These are phyloP conservation scores for Yarrowia keelungensis DNA, from an alignment of 805 yeast genomes.

Conservation along the genomic window DNA sequence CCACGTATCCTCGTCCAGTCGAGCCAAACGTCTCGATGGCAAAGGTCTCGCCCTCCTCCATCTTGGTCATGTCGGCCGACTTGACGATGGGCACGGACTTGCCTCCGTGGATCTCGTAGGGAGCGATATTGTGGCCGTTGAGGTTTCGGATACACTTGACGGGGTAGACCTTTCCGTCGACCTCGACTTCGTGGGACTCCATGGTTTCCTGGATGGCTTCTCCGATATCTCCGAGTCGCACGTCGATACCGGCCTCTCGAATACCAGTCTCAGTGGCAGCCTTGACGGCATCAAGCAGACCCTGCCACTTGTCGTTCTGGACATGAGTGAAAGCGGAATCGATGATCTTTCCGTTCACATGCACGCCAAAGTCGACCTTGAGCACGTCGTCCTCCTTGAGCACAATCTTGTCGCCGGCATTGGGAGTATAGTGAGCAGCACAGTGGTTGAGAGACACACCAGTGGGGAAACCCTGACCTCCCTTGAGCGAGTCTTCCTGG, in stretches of 20 bases:
- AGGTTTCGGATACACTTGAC: constrained; percentile 89
- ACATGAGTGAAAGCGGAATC: constrained; percentile 96
- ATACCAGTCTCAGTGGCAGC: constrained; percentile 96
- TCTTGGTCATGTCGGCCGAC: constrained; percentile 90
- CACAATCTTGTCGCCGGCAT: constrained; percentile 87
- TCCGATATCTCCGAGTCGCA: constrained; percentile 91
- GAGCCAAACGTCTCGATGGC: constrained; percentile 99
- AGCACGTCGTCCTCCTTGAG: constrained; percentile 87
- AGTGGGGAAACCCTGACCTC: constrained; percentile 98
- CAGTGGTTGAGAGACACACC: constrained; percentile 91
- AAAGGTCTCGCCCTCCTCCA: constrained; percentile 98
- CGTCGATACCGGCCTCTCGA: constrained; percentile 93
- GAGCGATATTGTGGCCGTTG: constrained; percentile 92
- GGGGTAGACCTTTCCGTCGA: constrained; percentile 83
- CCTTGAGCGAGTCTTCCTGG: constrained; percentile 61
- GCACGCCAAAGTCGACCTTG: constrained; percentile 97
- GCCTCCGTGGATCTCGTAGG: constrained; percentile 88
- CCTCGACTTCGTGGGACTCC: constrained; percentile 94
- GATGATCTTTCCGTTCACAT: constrained; percentile 89
- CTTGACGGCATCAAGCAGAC: constrained; percentile 79
- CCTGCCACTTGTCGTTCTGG: constrained; percentile 83
- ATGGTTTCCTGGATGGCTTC: constrained; percentile 95
- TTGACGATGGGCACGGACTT: constrained; percentile 96
- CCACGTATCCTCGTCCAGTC: constrained; percentile 92
- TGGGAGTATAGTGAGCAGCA: constrained; percentile 98